Base-by-base conservation (phyloP, 257 asterid species). In the Petunia axillaris region DNA sequence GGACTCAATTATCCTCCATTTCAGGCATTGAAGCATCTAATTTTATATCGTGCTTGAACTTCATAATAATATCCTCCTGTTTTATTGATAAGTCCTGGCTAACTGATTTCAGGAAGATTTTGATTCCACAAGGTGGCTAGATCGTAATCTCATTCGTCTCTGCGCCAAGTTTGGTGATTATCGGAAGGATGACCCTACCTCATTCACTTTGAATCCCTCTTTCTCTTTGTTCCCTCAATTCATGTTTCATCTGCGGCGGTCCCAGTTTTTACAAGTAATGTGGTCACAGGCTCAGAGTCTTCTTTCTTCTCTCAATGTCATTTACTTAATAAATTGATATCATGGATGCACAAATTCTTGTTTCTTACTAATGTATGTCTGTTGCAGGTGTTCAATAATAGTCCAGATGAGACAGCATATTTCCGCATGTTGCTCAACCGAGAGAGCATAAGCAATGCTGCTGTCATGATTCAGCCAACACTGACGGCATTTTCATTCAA, bases 341-440 rank as follows among this genome's bases (percentile, higher is more conserved):
- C 77, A 41, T 62, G 54, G 50, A 71, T 13, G 37, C 73, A 77
- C 67, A 55, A 40, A 8, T 80, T 38, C 48, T 55, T 52, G 39
- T 40, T 54, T 54, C 76, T 63, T 43, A n/a, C 39, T 68, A 10
- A 36, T 83, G 62, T 85, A 43, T 64, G 66, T 66, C 78, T 35
- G 52, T 82, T 58, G 52, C 84, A 96, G 99, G 99, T 92, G 79
- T 96, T 96, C 81, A 96, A 96, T 81, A 96, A 94, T 80, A 96
- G 99, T 84, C 99, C 99, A 4, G 99, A 96, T 57, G 99, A 96
- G 90, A 94, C 99, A 0, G 98, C 99, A 85, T 96, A 92, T 83
- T 96, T 96, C 91, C 98, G 98, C 83, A 89, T 96, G 81, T 86
- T 91, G 88, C 88, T 96, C 86, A 96, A 96, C 82, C 93, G 98